A percentile compares a stretch with the other conserved stretches of the same genome.
phyloP scores from a whole-genome alignment of 2,329 filamentous ascomycete species.

The Cytospora paraplurivora region DNA sequence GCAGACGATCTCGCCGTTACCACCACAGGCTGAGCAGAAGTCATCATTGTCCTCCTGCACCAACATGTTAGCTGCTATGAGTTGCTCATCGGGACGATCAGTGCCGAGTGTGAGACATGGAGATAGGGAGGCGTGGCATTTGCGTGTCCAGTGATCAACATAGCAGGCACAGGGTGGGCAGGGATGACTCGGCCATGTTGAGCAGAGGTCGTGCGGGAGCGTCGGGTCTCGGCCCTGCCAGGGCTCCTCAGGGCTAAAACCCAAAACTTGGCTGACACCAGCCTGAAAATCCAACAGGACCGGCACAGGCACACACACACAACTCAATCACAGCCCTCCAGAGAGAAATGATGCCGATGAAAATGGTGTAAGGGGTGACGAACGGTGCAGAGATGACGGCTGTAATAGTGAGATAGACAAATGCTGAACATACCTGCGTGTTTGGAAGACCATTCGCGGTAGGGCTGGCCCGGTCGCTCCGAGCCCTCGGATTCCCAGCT shows the following conservation, averaged over 20 bases:
- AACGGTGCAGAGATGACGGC: slow-evolving; percentile 8
- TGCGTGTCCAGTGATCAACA: slow-evolving; percentile 23
- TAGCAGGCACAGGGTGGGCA: slow-evolving; percentile 15
- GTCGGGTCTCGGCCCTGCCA: slow-evolving; percentile 20
- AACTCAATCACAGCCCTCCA: background rate
- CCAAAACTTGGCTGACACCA: slow-evolving; percentile 23
- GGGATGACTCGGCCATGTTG: slow-evolving; percentile 24
- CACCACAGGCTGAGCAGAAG: slow-evolving; percentile 83
- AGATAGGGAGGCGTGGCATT: slow-evolving; percentile 23
- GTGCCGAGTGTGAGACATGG: slow-evolving; percentile 26
- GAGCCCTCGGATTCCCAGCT: slow-evolving; percentile 67
- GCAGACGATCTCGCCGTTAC: slow-evolving; percentile 82
- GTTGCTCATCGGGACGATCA: slow-evolving; percentile 19
- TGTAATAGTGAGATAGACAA: slow-evolving; percentile 10
- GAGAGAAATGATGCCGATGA: background rate
- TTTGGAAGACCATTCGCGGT: slow-evolving; percentile 56
- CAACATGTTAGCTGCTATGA: slow-evolving; percentile 22
- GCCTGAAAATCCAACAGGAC: slow-evolving; percentile 9
- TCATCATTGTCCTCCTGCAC: slow-evolving; percentile 78
- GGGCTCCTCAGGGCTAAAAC: slow-evolving; percentile 24
- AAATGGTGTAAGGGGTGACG: background rate
- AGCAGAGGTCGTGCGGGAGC: slow-evolving; percentile 21
- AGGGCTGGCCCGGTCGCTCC: slow-evolving; percentile 66
- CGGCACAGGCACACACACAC: slow-evolving; percentile 10
- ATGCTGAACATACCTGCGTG: slow-evolving; percentile 54